phyloP scores from a whole-genome alignment of 2,329 filamentous ascomycete genomes.

The Chrysosporium queenslandicum region DNA sequence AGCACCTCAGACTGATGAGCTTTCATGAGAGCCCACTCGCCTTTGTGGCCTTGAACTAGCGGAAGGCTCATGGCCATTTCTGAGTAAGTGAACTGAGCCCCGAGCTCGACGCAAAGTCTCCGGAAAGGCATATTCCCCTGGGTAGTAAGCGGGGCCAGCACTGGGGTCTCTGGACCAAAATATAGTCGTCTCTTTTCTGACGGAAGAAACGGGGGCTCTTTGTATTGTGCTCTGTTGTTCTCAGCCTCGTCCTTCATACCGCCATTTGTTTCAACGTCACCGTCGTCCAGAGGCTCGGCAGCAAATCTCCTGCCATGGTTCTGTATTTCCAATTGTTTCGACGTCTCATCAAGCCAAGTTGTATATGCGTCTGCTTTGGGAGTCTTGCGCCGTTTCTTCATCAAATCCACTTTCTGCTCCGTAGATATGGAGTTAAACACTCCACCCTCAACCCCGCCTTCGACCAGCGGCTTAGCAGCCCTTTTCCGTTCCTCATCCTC shows the following conservation, averaged over 20 bases:
- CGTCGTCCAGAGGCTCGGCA: slow-evolving; percentile 23
- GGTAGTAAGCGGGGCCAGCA: slow-evolving; percentile 88
- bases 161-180: slow-evolving; percentile 85
- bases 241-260: slow-evolving; percentile 39
- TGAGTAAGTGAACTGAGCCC: slow-evolving; percentile 88
- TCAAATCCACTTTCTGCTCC: slow-evolving; percentile 62
- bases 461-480: slow-evolving; percentile 26
- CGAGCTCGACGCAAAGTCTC: slow-evolving; percentile 76
- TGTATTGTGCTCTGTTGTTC: slow-evolving; percentile 68
- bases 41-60: slow-evolving; percentile 76
- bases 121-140: slow-evolving; percentile 95
- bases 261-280: slow-evolving; percentile 22
- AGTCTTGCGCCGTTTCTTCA: slow-evolving; percentile 59
- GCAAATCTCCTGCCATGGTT: slow-evolving; percentile 40
- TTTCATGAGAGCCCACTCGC: slow-evolving; percentile 92
- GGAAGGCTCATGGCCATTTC: slow-evolving; percentile 96
- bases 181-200: slow-evolving; percentile 92
- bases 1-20: slow-evolving; percentile 73
- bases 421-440: slow-evolving; percentile 65
- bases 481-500: slow-evolving; percentile 45
- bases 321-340: slow-evolving; percentile 40
- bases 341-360: slow-evolving; percentile 64
- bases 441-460: slow-evolving; percentile 43
- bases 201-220: slow-evolving; percentile 76
- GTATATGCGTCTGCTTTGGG: slow-evolving; percentile 66